Evolutionary conservation across 306 rosid genomes (phyloP), one percentile per base, ranked within the genome.

Genomic region (Oxytropis ochrocephala): DNA sequence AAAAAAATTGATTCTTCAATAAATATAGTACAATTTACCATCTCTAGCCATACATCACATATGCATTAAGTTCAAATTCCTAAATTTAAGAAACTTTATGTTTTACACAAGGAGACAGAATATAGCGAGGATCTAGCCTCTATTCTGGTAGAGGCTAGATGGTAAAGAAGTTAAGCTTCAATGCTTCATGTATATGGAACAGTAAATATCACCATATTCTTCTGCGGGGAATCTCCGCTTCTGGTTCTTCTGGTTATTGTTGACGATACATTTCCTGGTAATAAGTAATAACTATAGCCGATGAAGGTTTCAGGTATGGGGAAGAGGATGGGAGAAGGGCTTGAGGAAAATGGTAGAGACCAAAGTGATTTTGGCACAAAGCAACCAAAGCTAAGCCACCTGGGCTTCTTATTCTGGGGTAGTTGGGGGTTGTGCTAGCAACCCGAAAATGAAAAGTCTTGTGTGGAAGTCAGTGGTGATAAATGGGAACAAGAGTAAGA

Each of bases 231-330:
- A 17, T 50, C 54, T 49, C 43, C 10, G 29, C 29, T 24, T 24
- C 43, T 14, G 65, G 56, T 21, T 43, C 29, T 24, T 24, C 43
- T 14, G 65, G 56, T 21, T 43, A 42, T 55, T 43, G 43, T 56
- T 24, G 48, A 70, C 17, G 33, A 18, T 59, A 62, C 39, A 50
- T 52, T 50, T 73, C 19, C 36, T 38, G 7, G 8, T 70, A 43
- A 70, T 57, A 46, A 57, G 8, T 70, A 43, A 70, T 57, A 46
- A 57, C 43, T 18, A 72, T 2, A n/a, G 27, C 49, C 51, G 57
- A 13, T 48, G 69, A 59, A 50, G 52, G 21, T 29, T 55, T 27
- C 11, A 16, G 56, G 19, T 27, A 43, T 14, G 54, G 38, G 65
- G 46, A 54, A 55, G 51, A 39, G 14, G 39, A 19, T 44, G 72